Evolutionary conservation across 2,329 filamentous ascomycete species (phyloP).

Genomic region (Aspergillus luchuensis): DNA sequence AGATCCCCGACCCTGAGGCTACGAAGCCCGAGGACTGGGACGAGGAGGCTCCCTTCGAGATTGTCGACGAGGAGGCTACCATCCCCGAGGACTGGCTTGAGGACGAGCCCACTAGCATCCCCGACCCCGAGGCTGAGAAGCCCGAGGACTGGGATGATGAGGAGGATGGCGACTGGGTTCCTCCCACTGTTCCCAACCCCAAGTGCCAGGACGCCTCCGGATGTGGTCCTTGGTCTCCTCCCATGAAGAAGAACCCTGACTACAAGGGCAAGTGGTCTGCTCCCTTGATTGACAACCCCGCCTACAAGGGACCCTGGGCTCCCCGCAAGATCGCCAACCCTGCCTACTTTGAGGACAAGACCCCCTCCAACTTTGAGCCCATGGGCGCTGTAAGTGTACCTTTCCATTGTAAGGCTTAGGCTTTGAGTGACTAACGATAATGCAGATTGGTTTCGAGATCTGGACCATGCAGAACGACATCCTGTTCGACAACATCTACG

Average conservation of each 20-base stretch:
- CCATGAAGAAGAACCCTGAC: slow-evolving; percentile 88
- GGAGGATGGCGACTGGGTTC: slow-evolving; percentile 96
- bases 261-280: slow-evolving; percentile 99
- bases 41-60: slow-evolving; percentile 95
- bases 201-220: slow-evolving; percentile 93
- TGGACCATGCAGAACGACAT: slow-evolving; percentile 99
- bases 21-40: slow-evolving; percentile 99
- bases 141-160: slow-evolving; percentile 99
- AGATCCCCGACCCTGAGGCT: slow-evolving; percentile 88
- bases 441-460: slow-evolving; percentile 93
- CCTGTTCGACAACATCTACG: slow-evolving; percentile 99
- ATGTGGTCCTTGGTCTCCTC: slow-evolving; percentile 89
- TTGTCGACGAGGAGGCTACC: slow-evolving; percentile 87
- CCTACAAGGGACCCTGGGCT: slow-evolving; percentile 94
- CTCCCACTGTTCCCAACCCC: slow-evolving; percentile 89
- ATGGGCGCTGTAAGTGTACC: slow-evolving; percentile 82
- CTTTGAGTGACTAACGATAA: slow-evolving; percentile 6
- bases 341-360: slow-evolving; percentile 95
- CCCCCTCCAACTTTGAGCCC: slow-evolving; percentile 92
- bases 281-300: slow-evolving; percentile 92
- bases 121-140: slow-evolving; percentile 95
- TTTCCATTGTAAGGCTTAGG: neutral
- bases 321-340: slow-evolving; percentile 98
- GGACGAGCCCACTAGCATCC: slow-evolving; percentile 76
- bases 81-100: slow-evolving; percentile 97